Evolutionary conservation across 2,329 filamentous ascomycete species (phyloP), one percentile per base, ranked within the genome.

Genomic region (Aspergillus sp.): DNA sequence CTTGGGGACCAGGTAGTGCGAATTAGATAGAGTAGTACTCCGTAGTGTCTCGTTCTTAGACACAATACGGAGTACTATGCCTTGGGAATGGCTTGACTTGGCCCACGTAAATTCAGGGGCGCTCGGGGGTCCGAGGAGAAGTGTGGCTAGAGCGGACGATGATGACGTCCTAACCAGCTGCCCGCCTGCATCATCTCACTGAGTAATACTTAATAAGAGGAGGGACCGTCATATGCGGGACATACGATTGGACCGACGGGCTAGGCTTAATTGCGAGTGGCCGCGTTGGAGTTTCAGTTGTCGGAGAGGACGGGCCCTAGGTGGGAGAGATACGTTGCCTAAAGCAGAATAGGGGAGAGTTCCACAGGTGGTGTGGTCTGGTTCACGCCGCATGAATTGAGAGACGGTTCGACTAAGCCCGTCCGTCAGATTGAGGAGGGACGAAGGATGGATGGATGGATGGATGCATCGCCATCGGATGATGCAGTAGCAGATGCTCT

Each of bases 31-130:
- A 30, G 25, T 28, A 28, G 25, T 28, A 28, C 25, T 28, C 25
- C 25, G 25, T 28, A 28, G 25, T 28, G 25, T 55, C 25, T 43
- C 28, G 23, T 55, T 47, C 53, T 41, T 21, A 45, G 25, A 25
- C 21, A n/a, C 21, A 15, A 36, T 36, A 13, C 7, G 25, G 25
- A 28, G 10, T 12, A 30, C 28, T 30, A 30, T 10, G 28, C 13
- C 25, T 30, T 28, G 23, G n/a, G 52, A 13, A 21, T 45, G 25
- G 25, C 25, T 55, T 8, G 39, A 55, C 53, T 23, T 55, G 53
- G 53, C 53, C 41, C 32, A 51, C 38, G 32, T 49, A 47, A 30
- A 48, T 54, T 54, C 50, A 59, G 57, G 56, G 56, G 56, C 23
- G 38, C 45, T 57, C 45, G 54, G 56, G 39, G 39, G 41, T 45